phyloP scores from a whole-genome alignment of 2,329 filamentous ascomycete species.

The Fusarium sp. region DNA sequence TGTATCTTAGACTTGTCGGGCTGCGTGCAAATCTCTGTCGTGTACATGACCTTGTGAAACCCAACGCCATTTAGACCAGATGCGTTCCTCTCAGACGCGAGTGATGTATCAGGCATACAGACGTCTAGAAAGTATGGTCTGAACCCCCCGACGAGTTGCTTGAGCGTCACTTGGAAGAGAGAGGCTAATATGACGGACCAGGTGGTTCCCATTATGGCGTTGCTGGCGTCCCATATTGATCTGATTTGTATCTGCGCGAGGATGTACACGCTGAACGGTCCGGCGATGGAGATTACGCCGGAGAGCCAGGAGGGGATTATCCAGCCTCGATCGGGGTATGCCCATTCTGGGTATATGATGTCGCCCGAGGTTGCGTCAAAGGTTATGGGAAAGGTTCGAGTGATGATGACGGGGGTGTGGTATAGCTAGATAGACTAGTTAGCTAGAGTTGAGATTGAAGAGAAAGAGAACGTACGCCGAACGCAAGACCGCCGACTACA shows the following conservation, averaged over 20 bases:
- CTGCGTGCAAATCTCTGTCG: constrained; percentile 75
- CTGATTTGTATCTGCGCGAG: constrained; percentile 68
- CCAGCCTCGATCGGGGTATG: constrained; percentile 73
- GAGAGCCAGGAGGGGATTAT: constrained; percentile 71
- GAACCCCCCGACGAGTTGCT: constrained; percentile 79
- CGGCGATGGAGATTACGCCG: constrained; percentile 65
- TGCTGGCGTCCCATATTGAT: constrained; percentile 71
- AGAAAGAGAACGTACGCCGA: constrained; percentile 43
- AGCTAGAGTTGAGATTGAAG: neutral
- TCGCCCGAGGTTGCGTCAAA: constrained; percentile 66
- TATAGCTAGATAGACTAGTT: constrained; percentile 57
- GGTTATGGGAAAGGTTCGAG: constrained; percentile 71
- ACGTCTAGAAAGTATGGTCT: constrained; percentile 79
- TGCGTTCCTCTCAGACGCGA: constrained; percentile 25
- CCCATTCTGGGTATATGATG: constrained; percentile 72
- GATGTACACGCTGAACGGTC: constrained; percentile 69
- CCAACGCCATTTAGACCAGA: constrained; percentile 61
- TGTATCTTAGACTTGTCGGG: constrained; percentile 58
- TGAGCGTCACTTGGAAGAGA: constrained; percentile 81
- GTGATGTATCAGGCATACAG: constrained; percentile 66
- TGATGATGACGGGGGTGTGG: constrained; percentile 64
- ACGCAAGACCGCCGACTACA: constrained; percentile 55
- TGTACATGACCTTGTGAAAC: constrained; percentile 73
- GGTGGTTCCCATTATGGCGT: constrained; percentile 70
- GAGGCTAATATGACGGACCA: constrained; percentile 70